Base-by-base conservation (phyloP, 106 monocot genomes). In the Apostasia shenzhenica region DNA sequence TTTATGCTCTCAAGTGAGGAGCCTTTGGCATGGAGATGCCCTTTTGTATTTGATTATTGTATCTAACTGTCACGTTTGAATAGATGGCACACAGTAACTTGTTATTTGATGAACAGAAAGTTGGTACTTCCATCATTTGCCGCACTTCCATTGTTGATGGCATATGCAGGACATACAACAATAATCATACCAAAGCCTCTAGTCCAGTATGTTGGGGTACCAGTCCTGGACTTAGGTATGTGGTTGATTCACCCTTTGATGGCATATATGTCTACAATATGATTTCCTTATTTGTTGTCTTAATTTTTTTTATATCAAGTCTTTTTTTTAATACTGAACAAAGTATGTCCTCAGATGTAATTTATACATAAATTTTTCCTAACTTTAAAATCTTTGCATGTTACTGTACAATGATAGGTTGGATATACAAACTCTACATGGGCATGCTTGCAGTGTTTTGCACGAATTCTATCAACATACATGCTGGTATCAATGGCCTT, bases 131-230 rank as follows among this genome's bases (percentile, higher is more conserved):
- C 97, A 37, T 81, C 92, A 61, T 85, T 92, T 85, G 97, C 97
- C n/a, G 86, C 92, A 73, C 89, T 97, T 73, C 97, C 92, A 4
- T 72, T 97, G 63, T 81, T 97, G 82, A 89, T 97, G 92, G 92
- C 97, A 63, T 97, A 97, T 89, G 97, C 92, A 79, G 92, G 97
- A 37, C 92, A 90, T 79, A 97, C 92, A 70, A 89, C 84, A 6
- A 92, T 97, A 57, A 81, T 85, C 74, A 87, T 97, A 66, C 97
- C 97, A 26, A 97, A 97, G 79, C 92, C 97, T 48, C 73, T 97
- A 49, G 55, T 83, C 67, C 83, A 67, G 12, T 97, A 87, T 73
- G 72, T 92, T 66, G 92, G 92, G 46, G 69, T 75, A 51, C 45
- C 84, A 50, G 75, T 90, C 63, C 69, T 97, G 48, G 85, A 97